phyloP scores from a whole-genome alignment of 75 land plant species.

The Azolla pinnata region DNA sequence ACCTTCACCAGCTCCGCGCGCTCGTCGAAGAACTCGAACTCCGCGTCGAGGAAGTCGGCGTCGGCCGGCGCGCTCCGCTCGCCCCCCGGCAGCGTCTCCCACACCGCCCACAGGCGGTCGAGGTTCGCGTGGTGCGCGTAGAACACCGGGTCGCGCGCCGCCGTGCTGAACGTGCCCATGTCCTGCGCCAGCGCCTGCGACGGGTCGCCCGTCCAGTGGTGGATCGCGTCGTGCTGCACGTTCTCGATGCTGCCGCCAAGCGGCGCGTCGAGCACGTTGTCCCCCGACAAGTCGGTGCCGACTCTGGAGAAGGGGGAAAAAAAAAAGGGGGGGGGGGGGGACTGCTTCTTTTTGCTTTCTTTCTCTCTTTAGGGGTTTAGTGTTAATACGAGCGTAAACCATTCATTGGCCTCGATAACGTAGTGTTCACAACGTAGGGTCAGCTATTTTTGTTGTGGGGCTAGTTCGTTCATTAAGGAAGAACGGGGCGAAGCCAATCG shows the following conservation, averaged over 20 bases:
- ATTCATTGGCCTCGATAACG: too few species aligned
- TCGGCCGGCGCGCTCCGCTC: constrained; percentile 10
- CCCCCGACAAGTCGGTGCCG: constrained; percentile 2
- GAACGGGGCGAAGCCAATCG: too few species aligned
- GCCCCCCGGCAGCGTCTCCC: constrained; percentile 5
- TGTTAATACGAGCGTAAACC: too few species aligned
- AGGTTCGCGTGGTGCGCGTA: constrained; percentile 17
- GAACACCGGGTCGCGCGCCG: constrained; percentile 30
- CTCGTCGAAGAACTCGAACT: constrained; percentile 43
- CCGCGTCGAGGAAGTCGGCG: constrained; percentile 16
- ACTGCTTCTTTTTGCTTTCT: too few species aligned
- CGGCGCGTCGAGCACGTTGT: neutral
- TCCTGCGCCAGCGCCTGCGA: neutral
- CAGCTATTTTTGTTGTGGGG: too few species aligned
- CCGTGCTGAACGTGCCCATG: constrained; percentile 4
- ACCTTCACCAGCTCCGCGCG: constrained; percentile 19
- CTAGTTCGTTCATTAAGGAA: too few species aligned
- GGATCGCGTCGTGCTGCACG: constrained; percentile 8
- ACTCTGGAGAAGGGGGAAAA: too few species aligned
- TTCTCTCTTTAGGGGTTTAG: too few species aligned
- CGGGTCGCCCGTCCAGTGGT: constrained; percentile 11
- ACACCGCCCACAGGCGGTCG: constrained; percentile 11
- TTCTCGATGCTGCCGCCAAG: constrained; percentile 10
- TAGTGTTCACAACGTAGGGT: too few species aligned
- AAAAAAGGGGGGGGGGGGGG: too few species aligned